Percentiles rank a stretch among this genome's conserved stretches.
These are phyloP conservation scores for Tirmania nivea DNA, from an alignment of 495 filamentous ascomycete species.

Conservation along the genomic window DNA sequence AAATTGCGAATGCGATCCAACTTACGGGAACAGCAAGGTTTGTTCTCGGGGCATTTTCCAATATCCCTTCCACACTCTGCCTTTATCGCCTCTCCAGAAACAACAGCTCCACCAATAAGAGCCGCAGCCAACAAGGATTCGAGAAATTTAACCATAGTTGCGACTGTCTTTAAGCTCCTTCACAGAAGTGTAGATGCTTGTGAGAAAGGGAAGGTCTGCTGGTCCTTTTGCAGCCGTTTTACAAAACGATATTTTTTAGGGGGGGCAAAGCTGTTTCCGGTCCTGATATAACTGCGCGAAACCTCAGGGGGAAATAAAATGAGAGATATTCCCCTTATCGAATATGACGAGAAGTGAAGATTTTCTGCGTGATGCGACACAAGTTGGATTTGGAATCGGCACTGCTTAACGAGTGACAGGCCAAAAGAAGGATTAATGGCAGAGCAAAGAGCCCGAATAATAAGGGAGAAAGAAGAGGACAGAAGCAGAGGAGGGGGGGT, in stretches of 20 bases:
- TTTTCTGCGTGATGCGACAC: no score
- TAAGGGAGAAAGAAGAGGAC: not conserved
- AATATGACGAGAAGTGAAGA: no score
- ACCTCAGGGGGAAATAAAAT: no score
- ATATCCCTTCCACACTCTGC: slow-evolving; percentile 30
- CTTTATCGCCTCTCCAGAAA: slow-evolving; percentile 14
- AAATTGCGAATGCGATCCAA: slow-evolving; percentile 14
- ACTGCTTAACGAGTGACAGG: not conserved
- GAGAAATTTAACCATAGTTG: slow-evolving; percentile 16
- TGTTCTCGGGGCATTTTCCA: slow-evolving; percentile 47
- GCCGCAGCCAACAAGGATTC: slow-evolving; percentile 16
- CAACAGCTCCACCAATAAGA: slow-evolving; percentile 11
- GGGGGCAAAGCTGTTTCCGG: no score
- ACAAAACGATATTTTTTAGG: no score
- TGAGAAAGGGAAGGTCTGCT: no score
- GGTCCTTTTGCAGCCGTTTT: no score
- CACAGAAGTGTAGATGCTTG: no score
- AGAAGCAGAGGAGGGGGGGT: not conserved
- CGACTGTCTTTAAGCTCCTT: no score
- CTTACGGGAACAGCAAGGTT: slow-evolving; percentile 87
- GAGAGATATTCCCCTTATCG: no score
- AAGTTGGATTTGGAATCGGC: not conserved
- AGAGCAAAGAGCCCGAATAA: not conserved
- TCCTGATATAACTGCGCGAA: no score
- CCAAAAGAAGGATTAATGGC: not conserved